These are phyloP conservation scores for Schizosaccharomyces versatilis DNA, from an alignment of 1,139 yeast species.

Conservation along the genomic window DNA sequence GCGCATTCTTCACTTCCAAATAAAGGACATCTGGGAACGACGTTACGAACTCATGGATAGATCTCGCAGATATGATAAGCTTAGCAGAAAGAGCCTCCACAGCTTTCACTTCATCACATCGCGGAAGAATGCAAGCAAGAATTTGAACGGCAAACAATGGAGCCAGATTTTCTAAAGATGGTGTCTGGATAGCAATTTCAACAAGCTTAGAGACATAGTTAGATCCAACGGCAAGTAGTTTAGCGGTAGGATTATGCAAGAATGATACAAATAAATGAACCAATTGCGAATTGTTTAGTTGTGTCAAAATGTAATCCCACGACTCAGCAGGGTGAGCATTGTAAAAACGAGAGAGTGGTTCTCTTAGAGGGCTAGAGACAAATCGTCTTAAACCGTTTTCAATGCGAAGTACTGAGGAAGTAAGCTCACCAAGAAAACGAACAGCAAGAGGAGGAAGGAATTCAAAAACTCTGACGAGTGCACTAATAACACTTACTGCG, in stretches of 20 bases:
- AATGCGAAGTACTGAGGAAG: slow-evolving; percentile 49
- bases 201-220: neutral
- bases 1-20: neutral
- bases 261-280: slow-evolving; percentile 32
- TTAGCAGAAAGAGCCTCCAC: neutral
- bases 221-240: slow-evolving; percentile 6
- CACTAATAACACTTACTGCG: slow-evolving; percentile 67
- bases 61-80: neutral
- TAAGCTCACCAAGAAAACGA: slow-evolving; percentile 71
- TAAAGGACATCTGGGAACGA: neutral
- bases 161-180: neutral
- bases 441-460: slow-evolving; percentile 78
- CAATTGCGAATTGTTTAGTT: slow-evolving; percentile 42
- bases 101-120: neutral
- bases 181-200: slow-evolving; percentile 23
- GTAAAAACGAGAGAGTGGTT: slow-evolving; percentile 73
- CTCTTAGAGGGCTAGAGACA: slow-evolving; percentile 70
- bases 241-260: slow-evolving; percentile 10
- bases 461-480: slow-evolving; percentile 79
- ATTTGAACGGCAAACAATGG: slow-evolving; percentile 1
- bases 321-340: slow-evolving; percentile 65
- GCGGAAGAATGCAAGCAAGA: neutral
- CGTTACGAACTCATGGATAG: neutral
- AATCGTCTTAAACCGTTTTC: slow-evolving; percentile 74
- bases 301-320: slow-evolving; percentile 43